Evolutionary conservation across 306 rosid genomes (phyloP).

Genomic region (Argentina anserina): DNA sequence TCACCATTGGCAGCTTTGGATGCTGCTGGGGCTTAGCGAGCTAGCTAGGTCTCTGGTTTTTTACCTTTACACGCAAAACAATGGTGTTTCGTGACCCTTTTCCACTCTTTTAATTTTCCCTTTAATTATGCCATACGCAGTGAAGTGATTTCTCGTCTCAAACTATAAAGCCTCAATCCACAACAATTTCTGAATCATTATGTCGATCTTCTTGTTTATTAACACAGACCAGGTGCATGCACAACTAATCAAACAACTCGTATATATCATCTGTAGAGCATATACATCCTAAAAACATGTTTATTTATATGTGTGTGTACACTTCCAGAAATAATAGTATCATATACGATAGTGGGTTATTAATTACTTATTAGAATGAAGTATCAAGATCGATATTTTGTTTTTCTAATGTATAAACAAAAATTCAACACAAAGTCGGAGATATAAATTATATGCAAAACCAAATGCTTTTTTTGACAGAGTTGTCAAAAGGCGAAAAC

Average conservation of each 20-base stretch:
- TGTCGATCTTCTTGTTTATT: constrained; percentile 26
- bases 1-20: constrained; percentile 54
- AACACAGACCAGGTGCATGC: neutral
- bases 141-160: constrained; percentile 33
- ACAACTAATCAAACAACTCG: neutral
- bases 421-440: neutral
- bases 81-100: constrained; percentile 22
- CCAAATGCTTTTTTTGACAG: neutral
- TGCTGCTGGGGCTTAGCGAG: constrained; percentile 23
- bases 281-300: neutral
- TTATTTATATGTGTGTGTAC: neutral
- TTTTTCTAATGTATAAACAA: too few relatives aligned
- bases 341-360: neutral
- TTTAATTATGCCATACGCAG: constrained; percentile 41
- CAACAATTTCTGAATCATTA: constrained; percentile 40
- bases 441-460: neutral
- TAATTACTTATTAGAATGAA: neutral
- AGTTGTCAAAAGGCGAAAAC: neutral
- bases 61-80: constrained; percentile 70
- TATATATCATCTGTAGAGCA: neutral
- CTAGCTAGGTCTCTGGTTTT: constrained; percentile 25
- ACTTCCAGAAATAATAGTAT: neutral
- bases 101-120: constrained; percentile 14
- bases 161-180: constrained; percentile 29
- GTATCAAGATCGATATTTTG: neutral